These are phyloP conservation scores for Copromyces sp. DNA, from an alignment of 495 filamentous ascomycete species.

Conservation along the genomic window DNA sequence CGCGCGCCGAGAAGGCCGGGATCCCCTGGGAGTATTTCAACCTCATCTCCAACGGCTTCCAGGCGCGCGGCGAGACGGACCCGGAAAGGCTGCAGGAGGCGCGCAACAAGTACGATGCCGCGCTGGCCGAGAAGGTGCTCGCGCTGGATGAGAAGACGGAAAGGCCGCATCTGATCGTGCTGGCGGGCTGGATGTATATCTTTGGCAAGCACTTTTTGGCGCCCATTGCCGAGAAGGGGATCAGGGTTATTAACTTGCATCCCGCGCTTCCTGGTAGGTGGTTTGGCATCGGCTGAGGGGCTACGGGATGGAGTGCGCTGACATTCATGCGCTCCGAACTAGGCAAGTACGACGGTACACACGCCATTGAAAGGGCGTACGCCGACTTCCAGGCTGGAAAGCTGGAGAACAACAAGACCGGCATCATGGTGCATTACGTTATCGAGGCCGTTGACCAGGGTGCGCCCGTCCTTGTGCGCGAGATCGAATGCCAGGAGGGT, in stretches of 20 bases:
- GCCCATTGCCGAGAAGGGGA: constrained; percentile 47
- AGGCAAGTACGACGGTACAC: constrained; percentile 66
- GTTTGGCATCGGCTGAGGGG: too few species aligned
- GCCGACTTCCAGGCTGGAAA: constrained; percentile 61
- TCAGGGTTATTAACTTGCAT: constrained; percentile 80
- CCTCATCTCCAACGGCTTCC: constrained; percentile 53
- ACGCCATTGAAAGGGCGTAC: constrained; percentile 71
- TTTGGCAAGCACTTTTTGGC: constrained; percentile 41
- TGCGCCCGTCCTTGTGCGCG: constrained; percentile 56
- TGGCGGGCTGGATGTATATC: constrained; percentile 61
- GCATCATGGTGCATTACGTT: constrained; percentile 91
- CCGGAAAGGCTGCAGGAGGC: constrained; percentile 47
- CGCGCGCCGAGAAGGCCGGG: constrained; percentile 53
- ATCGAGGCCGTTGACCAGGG: constrained; percentile 79
- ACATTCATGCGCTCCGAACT: background rate
- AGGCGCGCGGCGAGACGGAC: constrained; percentile 40
- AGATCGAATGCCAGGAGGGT: constrained; percentile 59
- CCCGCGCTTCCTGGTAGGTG: constrained; percentile 53
- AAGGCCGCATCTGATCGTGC: constrained; percentile 58
- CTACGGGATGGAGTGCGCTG: background rate
- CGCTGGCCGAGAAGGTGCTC: constrained; percentile 62
- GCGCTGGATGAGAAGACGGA: constrained; percentile 27
- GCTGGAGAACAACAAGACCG: constrained; percentile 59
- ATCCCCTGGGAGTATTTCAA: constrained; percentile 86
- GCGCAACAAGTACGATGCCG: constrained; percentile 66